These are phyloP conservation scores for Trichoderma gamsii DNA, from an alignment of 495 filamentous ascomycete genomes.

Conservation along the genomic window DNA sequence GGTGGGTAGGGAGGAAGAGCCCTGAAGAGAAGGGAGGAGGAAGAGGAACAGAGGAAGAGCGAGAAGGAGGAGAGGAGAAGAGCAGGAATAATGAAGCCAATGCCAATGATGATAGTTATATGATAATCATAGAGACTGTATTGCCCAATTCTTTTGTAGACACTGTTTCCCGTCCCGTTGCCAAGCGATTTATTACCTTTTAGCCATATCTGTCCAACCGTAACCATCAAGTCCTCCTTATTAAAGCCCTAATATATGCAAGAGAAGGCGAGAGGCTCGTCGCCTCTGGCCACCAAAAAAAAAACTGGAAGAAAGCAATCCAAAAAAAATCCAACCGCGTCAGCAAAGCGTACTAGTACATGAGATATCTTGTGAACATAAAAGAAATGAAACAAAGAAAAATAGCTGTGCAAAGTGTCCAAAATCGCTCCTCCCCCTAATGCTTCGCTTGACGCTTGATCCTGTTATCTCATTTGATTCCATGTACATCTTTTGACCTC, in stretches of 20 bases:
- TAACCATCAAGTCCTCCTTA: not conserved
- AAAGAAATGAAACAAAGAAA: too few relatives aligned
- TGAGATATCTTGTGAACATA: too few relatives aligned
- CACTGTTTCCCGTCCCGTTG: not conserved
- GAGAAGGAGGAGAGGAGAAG: not conserved
- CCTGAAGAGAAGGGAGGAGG: not conserved
- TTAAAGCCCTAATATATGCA: conserved; percentile 9
- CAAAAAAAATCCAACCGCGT: not conserved
- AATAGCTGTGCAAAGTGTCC: too few relatives aligned
- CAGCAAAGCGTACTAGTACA: not conserved
- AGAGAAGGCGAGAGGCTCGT: not conserved
- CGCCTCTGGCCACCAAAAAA: not conserved
- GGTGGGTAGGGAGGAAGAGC: not conserved
- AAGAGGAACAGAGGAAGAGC: not conserved
- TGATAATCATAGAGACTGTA: not conserved
- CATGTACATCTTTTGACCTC: too few relatives aligned
- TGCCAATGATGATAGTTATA: not conserved
- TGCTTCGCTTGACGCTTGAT: too few relatives aligned
- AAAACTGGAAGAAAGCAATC: not conserved
- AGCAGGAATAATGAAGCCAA: not conserved
- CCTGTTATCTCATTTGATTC: too few relatives aligned
- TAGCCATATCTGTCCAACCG: not conserved
- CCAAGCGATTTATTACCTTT: not conserved
- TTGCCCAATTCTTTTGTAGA: not conserved
- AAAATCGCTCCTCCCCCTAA: too few relatives aligned